phyloP scores from a whole-genome alignment of 2,329 filamentous ascomycete genomes.

The Aspergillus uvarum region DNA sequence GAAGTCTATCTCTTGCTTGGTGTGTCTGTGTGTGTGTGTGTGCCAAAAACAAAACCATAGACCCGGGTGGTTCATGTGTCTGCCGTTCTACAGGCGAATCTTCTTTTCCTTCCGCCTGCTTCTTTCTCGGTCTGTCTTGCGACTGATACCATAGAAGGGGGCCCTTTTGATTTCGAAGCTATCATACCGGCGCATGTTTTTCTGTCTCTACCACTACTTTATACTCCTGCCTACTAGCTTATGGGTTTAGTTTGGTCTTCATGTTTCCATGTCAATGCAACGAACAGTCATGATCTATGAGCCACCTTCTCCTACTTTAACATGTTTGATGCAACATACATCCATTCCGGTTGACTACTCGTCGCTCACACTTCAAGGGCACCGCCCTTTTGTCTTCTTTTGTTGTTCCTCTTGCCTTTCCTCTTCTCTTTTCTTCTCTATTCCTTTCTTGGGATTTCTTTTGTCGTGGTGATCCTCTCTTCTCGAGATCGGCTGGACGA shows the following conservation, averaged over 20 bases:
- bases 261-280: constrained; percentile 41
- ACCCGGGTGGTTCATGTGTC: constrained; percentile 23
- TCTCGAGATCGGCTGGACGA: neutral
- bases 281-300: constrained; percentile 40
- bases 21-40: constrained; percentile 13
- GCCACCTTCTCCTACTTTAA: constrained; percentile 9
- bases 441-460: neutral
- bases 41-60: constrained; percentile 17
- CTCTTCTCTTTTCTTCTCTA: neutral
- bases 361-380: neutral
- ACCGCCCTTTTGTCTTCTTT: too few species aligned
- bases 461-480: neutral
- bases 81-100: constrained; percentile 8
- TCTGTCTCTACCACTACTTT: constrained; percentile 14
- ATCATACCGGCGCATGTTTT: constrained; percentile 27
- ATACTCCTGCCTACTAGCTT: constrained; percentile 22
- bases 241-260: constrained; percentile 27
- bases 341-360: constrained; percentile 11
- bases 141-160: constrained; percentile 24
- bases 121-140: constrained; percentile 17
- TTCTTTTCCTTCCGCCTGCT: neutral
- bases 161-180: constrained; percentile 19
- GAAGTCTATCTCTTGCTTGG: constrained; percentile 8
- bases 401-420: too few species aligned
- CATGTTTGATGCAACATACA: constrained; percentile 6